Evolutionary conservation across 2,329 filamentous ascomycete genomes (phyloP).

Genomic region (Arachnopeziza araneosa): DNA sequence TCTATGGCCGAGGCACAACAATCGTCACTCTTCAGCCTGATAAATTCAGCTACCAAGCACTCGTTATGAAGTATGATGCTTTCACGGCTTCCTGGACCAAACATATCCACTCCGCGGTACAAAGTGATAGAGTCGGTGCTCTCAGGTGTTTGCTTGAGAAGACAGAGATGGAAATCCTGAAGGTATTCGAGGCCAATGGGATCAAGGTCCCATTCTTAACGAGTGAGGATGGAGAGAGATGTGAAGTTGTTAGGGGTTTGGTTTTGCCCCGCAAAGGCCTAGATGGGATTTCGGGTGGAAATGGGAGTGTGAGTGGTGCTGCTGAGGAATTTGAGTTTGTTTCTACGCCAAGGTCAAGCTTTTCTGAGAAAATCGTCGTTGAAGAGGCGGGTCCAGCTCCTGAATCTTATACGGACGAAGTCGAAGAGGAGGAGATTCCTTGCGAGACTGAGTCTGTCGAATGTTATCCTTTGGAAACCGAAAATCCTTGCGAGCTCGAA

Average conservation of each 20-base stretch:
- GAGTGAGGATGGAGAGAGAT: neutral
- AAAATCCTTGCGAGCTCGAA: too few relatives aligned
- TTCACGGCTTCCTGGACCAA: neutral
- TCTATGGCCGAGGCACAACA: neutral
- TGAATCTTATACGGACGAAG: neutral
- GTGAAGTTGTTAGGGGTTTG: neutral
- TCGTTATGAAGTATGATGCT: neutral
- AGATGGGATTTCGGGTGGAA: neutral
- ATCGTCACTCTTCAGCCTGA: neutral
- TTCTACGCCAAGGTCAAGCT: neutral
- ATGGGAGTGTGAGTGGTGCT: neutral
- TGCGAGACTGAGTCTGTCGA: too few relatives aligned
- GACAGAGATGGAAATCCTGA: neutral
- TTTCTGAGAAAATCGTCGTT: neutral
- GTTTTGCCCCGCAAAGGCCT: neutral
- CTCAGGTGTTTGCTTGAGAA: neutral
- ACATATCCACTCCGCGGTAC: neutral
- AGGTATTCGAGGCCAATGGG: neutral
- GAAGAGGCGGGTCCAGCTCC: neutral
- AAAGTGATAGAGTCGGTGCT: neutral
- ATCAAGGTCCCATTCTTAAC: neutral
- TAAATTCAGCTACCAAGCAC: neutral
- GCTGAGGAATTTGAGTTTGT: neutral
- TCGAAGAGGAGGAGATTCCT: neutral
- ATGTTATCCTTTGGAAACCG: too few relatives aligned